phyloP scores from a whole-genome alignment of 2,329 filamentous ascomycete genomes.

The Corynespora cassiicola region DNA sequence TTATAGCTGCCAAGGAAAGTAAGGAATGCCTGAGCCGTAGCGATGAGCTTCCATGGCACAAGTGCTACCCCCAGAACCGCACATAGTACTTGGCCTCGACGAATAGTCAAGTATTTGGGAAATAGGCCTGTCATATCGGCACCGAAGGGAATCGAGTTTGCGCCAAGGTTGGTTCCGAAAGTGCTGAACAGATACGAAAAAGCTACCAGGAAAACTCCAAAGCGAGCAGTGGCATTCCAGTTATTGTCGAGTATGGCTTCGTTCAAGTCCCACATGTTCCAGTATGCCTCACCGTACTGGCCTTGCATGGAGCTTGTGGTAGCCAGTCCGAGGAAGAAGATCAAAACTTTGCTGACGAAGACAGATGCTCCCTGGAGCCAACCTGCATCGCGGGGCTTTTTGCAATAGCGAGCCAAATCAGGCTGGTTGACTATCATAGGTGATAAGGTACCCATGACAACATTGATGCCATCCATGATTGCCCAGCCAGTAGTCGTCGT shows the following conservation, averaged over 20 bases:
- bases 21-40: constrained; percentile 48
- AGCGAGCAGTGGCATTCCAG: constrained; percentile 47
- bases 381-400: constrained; percentile 36
- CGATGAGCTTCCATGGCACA: constrained; percentile 53
- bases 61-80: constrained; percentile 44
- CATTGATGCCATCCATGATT: constrained; percentile 51
- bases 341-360: constrained; percentile 46
- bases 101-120: constrained; percentile 52
- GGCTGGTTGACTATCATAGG: constrained; percentile 51
- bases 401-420: constrained; percentile 50
- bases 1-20: constrained; percentile 52
- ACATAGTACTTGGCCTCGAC: constrained; percentile 51
- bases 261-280: constrained; percentile 56
- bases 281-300: constrained; percentile 47
- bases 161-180: constrained; percentile 52
- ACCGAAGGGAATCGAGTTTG: constrained; percentile 51
- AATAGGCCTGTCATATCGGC: constrained; percentile 51
- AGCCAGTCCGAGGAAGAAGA: constrained; percentile 50
- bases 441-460: constrained; percentile 50
- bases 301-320: constrained; percentile 46
- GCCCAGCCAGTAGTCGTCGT: constrained; percentile 41
- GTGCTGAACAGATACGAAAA: constrained; percentile 47
- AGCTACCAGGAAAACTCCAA: constrained; percentile 48
- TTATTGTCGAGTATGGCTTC: constrained; percentile 50
- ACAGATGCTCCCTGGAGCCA: constrained; percentile 43